Evolutionary conservation across 2,329 filamentous ascomycete genomes (phyloP).

Genomic region (Colletotrichum magnum): DNA sequence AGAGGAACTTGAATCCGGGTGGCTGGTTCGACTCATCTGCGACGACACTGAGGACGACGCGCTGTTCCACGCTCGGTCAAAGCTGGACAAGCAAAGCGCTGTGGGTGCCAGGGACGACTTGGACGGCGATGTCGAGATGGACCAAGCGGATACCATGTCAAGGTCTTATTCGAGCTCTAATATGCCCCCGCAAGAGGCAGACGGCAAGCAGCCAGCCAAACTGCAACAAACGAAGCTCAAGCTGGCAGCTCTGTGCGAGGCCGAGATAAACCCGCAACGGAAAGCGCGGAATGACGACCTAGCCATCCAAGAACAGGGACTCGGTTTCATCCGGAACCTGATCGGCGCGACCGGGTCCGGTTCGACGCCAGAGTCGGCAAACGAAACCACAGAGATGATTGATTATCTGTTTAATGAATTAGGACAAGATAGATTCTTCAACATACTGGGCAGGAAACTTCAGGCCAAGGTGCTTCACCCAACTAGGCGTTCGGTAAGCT

Average conservation of each 20-base stretch:
- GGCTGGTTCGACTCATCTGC: slow-evolving; percentile 85
- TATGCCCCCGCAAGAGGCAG: slow-evolving; percentile 37
- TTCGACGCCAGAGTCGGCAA: slow-evolving; percentile 63
- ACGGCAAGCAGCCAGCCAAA: slow-evolving; percentile 52
- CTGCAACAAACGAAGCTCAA: slow-evolving; percentile 65
- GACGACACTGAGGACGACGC: slow-evolving; percentile 71
- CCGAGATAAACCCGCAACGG: slow-evolving; percentile 76
- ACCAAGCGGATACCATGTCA: slow-evolving; percentile 60
- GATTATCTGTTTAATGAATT: slow-evolving; percentile 85
- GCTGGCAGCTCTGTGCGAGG: slow-evolving; percentile 69
- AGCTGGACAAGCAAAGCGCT: slow-evolving; percentile 45
- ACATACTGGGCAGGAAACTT: slow-evolving; percentile 85
- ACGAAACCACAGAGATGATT: slow-evolving; percentile 79
- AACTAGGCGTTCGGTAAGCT: slow-evolving; percentile 55
- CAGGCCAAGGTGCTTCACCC: slow-evolving; percentile 71
- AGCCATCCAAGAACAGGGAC: slow-evolving; percentile 89
- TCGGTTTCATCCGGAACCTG: slow-evolving; percentile 91
- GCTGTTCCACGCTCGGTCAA: slow-evolving; percentile 56
- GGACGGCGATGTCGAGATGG: slow-evolving; percentile 73
- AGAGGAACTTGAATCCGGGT: slow-evolving; percentile 81
- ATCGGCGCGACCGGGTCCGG: slow-evolving; percentile 73
- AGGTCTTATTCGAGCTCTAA: slow-evolving; percentile 41
- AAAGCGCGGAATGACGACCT: slow-evolving; percentile 83
- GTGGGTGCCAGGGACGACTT: slow-evolving; percentile 54
- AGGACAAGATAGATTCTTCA: slow-evolving; percentile 83